Percentiles rank a stretch among this genome's conserved stretches.
Conservation (phyloP, 345 rosid genomes). For the Arabidopsis suecica region DNA sequence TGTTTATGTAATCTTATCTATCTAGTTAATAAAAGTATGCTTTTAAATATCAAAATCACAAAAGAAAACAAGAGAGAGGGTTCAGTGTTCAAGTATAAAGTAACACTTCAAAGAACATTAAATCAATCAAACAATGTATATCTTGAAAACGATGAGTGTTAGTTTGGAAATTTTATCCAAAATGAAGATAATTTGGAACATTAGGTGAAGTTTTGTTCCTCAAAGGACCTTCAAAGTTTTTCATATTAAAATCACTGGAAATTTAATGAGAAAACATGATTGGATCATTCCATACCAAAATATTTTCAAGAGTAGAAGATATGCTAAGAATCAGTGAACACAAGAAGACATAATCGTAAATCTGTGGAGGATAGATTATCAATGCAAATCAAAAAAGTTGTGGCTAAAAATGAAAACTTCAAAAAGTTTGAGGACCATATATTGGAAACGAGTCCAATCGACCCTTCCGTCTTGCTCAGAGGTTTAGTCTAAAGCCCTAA, state of each 20-base stretch:
- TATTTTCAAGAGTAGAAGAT: neutral
- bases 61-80: neutral
- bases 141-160: neutral
- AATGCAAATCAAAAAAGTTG: neutral
- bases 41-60: neutral
- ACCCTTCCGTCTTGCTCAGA: neutral
- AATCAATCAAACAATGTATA: neutral
- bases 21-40: conserved; percentile 18
- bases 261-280: neutral
- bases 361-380: neutral
- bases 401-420: neutral
- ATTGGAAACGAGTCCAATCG: neutral
- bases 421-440: neutral
- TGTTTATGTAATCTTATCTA: conserved; percentile 28
- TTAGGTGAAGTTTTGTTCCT: neutral
- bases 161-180: neutral
- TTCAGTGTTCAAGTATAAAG: neutral
- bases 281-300: neutral
- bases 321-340: neutral
- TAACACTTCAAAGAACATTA: neutral
- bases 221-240: neutral
- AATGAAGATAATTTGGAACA: neutral
- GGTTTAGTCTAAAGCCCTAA: conserved; percentile 31
- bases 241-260: neutral
- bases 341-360: neutral